phyloP scores from a whole-genome alignment of 1,139 yeast genomes.

The Wickerhamiella infanticola region DNA sequence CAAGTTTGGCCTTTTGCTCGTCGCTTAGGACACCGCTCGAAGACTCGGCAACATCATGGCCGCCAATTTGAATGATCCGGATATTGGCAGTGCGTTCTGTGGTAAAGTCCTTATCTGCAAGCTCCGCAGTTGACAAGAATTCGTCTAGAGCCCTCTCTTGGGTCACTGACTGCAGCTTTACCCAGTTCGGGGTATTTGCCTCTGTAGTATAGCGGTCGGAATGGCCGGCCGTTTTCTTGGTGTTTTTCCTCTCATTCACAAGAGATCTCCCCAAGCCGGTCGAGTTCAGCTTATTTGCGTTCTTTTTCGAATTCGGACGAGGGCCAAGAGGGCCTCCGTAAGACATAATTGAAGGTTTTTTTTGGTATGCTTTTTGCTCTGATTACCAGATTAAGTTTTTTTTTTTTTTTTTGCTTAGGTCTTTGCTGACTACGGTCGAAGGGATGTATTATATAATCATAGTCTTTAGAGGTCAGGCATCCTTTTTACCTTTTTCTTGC shows the following conservation, averaged over 20 bases:
- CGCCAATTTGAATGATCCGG: conserved; percentile 39
- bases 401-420: too few relatives aligned
- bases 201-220: conserved; percentile 24
- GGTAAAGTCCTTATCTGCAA: conserved; percentile 91
- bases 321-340: conserved; percentile 70
- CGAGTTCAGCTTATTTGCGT: conserved; percentile 63
- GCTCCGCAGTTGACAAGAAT: conserved; percentile 82
- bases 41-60: conserved; percentile 27
- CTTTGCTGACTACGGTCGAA: too few relatives aligned
- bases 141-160: conserved; percentile 92
- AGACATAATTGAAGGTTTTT: background rate
- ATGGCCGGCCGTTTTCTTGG: conserved; percentile 48
- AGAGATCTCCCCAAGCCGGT: conserved; percentile 80
- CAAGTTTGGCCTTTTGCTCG: conserved; percentile 50
- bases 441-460: background rate
- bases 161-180: conserved; percentile 78
- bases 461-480: background rate
- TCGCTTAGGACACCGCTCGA: conserved; percentile 40
- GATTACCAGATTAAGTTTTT: too few relatives aligned
- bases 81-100: conserved; percentile 80
- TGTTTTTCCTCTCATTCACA: conserved; percentile 56
- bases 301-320: conserved; percentile 41
- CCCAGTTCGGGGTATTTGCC: conserved; percentile 53
- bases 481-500: background rate
- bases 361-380: background rate